phyloP scores from a whole-genome alignment of 176 grass and related monocot genomes.

The Aegilops sharonensis region DNA sequence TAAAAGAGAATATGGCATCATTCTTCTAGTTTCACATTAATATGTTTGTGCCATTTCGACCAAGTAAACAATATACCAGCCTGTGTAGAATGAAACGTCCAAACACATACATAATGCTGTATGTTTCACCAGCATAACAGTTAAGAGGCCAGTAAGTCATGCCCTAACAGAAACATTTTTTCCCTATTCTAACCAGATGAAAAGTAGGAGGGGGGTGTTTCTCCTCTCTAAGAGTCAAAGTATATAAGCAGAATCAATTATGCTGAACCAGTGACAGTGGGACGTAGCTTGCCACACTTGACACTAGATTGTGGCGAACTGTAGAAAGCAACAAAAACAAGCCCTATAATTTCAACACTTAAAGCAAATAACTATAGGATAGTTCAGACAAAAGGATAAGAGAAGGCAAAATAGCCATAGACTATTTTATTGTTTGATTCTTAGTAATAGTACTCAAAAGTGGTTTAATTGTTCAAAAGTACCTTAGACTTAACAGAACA shows the following conservation, averaged over 20 bases:
- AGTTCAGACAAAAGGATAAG: constrained; percentile 6
- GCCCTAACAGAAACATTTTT: not conserved
- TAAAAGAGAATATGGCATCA: not conserved
- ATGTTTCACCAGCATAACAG: constrained; percentile 13
- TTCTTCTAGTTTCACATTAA: constrained; percentile 17
- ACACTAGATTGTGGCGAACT: not conserved
- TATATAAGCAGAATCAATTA: not conserved
- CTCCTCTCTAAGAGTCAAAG: not conserved
- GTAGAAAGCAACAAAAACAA: not conserved
- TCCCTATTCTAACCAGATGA: not conserved
- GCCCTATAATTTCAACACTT: not conserved
- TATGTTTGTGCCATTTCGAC: not conserved
- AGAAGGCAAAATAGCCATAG: not conserved
- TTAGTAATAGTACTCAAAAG: constrained; percentile 8
- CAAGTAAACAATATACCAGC: constrained; percentile 7
- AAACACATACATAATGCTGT: not conserved
- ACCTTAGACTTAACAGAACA: constrained; percentile 44
- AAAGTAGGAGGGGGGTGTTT: not conserved
- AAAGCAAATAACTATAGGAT: not conserved
- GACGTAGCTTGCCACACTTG: not conserved
- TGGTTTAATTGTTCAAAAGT: constrained; percentile 3
- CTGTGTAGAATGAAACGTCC: not conserved
- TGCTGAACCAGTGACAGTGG: not conserved
- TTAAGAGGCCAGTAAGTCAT: constrained; percentile 26
- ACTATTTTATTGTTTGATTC: not conserved